phyloP scores from a whole-genome alignment of 306 rosid species.

The Cucurbita maxima region DNA sequence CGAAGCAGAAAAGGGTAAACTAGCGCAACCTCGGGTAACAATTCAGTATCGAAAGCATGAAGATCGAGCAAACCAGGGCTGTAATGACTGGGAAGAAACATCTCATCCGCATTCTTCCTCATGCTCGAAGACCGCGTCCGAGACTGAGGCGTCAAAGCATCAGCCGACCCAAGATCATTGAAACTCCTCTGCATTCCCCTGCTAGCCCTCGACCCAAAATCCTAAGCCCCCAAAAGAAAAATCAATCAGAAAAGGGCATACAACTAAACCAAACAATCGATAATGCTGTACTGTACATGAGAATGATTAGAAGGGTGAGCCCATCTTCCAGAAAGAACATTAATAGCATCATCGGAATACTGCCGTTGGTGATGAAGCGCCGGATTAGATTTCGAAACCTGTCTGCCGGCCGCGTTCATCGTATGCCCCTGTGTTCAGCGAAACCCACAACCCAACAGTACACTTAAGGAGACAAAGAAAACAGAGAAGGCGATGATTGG shows the following conservation, averaged over 20 bases:
- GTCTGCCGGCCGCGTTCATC: constrained; percentile 3
- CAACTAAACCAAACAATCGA: neutral
- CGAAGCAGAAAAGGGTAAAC: constrained; percentile 1
- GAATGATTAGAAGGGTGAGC: neutral
- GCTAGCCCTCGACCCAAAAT: constrained; percentile 43
- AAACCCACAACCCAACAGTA: neutral
- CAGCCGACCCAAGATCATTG: constrained; percentile 46
- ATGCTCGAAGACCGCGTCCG: constrained; percentile 25
- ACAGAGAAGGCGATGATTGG: neutral
- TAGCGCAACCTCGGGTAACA: constrained; percentile 60
- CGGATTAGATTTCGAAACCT: neutral
- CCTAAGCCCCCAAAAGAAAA: neutral
- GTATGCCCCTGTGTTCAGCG: neutral
- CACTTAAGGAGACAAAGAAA: neutral
- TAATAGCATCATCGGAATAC: neutral
- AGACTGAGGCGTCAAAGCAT: constrained; percentile 63
- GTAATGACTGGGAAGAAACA: constrained; percentile 36
- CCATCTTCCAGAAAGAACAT: neutral
- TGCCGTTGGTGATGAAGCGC: neutral
- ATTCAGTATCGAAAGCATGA: constrained; percentile 90
- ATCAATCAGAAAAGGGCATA: neutral
- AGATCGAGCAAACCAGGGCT: constrained; percentile 97
- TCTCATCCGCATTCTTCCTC: constrained; percentile 61
- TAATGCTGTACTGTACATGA: neutral
- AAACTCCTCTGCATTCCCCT: constrained; percentile 56